Evolutionary conservation across 73 alveolate genomes (phyloP), one percentile per base, ranked within the genome.

Genomic region (Blepharisma stoltei): DNA sequence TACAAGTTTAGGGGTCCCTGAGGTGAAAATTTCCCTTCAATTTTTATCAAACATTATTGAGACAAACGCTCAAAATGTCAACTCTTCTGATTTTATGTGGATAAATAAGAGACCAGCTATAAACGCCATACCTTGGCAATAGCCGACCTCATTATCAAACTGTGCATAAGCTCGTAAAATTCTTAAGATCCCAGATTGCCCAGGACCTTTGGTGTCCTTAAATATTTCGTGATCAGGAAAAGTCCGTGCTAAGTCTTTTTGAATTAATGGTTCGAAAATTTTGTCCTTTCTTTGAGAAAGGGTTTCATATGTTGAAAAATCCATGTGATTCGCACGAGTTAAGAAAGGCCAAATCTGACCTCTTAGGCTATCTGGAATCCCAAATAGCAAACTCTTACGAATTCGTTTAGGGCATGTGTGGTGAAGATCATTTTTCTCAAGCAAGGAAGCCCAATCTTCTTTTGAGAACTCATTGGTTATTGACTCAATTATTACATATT

Each of bases 101-200:
- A 78, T 76, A 14, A 77, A 78, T 2, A 83, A 27, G 8, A 83
- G 78, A 9, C 86, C 90, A 3, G 86, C 90, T 7, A 83, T 11
- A 66, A 55, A 83, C 76, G 78, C 70, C 86, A 83, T 50, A 0
- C 90, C 90, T 78, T 83, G 67, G 45, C 77, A 84, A 54, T 83
- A 83, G 21, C 86, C 90, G 18, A 83, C 80, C 27, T 83, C 83
- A 20, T 55, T 66, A 44, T 83, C 90, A 48, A 20, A 83, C 20
- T 52, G 9, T 0, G 86, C 80, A 83, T 83, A 83, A n/a, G 90
- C 90, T 52, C 49, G 41, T 3, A 83, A 78, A 5, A 83, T 32
- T 54, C 78, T 83, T 49, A 7, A 77, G 7, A 83, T 78, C 45
- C 38, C 52, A 48, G 76, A 66, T 8, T 77, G 37, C 44, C 90